These are phyloP conservation scores for Cylindricascospora bacillispora DNA, from an alignment of 1,139 yeast species.

Conservation along the genomic window DNA sequence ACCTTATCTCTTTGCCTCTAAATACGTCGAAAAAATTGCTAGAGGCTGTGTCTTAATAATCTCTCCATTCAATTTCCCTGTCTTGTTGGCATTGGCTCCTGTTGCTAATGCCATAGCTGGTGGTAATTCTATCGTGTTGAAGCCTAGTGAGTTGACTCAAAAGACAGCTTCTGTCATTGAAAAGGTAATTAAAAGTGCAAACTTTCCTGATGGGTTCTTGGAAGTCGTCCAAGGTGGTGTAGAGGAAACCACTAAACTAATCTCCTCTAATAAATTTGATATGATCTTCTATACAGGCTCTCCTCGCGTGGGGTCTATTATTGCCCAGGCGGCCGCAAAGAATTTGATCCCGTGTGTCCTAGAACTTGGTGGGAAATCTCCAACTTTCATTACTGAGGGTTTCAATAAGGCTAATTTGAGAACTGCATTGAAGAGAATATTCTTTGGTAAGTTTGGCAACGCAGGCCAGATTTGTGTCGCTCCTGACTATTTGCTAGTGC, in stretches of 20 bases:
- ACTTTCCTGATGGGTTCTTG: slow-evolving; percentile 43
- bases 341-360: slow-evolving; percentile 67
- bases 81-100: slow-evolving; percentile 51
- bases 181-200: slow-evolving; percentile 39
- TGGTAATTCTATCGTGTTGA: slow-evolving; percentile 73
- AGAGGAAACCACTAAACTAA: slow-evolving; percentile 53
- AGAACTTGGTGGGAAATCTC: slow-evolving; percentile 93
- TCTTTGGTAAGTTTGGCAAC: slow-evolving; percentile 69
- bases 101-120: slow-evolving; percentile 74
- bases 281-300: slow-evolving; percentile 84
- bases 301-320: slow-evolving; percentile 58
- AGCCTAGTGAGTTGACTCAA: slow-evolving; percentile 71
- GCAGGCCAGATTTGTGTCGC: slow-evolving; percentile 92
- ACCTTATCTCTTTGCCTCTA: slow-evolving; percentile 35
- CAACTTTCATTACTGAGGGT: slow-evolving; percentile 53
- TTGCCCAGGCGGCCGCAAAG: slow-evolving; percentile 75
- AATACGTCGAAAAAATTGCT: slow-evolving; percentile 53
- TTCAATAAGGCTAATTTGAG: slow-evolving; percentile 33
- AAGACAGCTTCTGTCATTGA: slow-evolving; percentile 45
- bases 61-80: slow-evolving; percentile 83
- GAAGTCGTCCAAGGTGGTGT: slow-evolving; percentile 64
- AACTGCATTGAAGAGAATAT: slow-evolving; percentile 50
- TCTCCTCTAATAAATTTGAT: slow-evolving; percentile 53
- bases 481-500: slow-evolving; percentile 68
- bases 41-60: slow-evolving; percentile 66